These are phyloP conservation scores for Parietaria judaica DNA, from an alignment of 306 rosid genomes.

Conservation along the genomic window DNA sequence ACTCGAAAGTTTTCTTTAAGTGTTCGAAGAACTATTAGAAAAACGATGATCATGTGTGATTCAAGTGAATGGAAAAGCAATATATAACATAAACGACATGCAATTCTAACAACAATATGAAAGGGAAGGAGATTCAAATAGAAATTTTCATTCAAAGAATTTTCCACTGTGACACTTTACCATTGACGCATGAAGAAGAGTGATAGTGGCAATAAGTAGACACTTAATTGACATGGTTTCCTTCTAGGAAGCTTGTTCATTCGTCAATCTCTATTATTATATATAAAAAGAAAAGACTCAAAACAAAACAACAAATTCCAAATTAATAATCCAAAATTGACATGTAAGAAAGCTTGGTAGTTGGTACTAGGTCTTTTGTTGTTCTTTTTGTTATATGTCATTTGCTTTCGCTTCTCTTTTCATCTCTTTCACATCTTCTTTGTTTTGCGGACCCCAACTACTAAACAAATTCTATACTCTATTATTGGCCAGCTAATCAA, in stretches of 20 bases:
- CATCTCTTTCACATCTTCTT: not conserved
- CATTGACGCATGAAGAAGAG: not conserved
- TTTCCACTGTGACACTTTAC: not conserved
- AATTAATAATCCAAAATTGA: not conserved
- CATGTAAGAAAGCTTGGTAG: not conserved
- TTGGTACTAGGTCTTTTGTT: not conserved
- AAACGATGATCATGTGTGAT: no score
- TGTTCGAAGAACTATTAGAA: no score
- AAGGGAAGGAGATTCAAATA: no score
- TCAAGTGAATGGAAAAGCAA: no score
- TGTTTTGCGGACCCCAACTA: not conserved
- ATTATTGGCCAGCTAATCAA: not conserved
- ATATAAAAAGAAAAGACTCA: not conserved
- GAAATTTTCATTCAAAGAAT: not conserved
- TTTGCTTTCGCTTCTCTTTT: not conserved
- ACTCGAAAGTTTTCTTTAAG: no score
- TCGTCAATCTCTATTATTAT: not conserved
- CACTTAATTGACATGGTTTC: not conserved
- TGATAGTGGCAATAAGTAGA: not conserved
- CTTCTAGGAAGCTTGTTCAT: not conserved
- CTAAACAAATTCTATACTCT: no score
- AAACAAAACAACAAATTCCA: not conserved
- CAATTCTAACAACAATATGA: no score
- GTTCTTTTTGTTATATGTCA: not conserved
- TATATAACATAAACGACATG: no score